Base-by-base conservation (phyloP, 768 basidiomycete species). In the Mycena indigotica region DNA sequence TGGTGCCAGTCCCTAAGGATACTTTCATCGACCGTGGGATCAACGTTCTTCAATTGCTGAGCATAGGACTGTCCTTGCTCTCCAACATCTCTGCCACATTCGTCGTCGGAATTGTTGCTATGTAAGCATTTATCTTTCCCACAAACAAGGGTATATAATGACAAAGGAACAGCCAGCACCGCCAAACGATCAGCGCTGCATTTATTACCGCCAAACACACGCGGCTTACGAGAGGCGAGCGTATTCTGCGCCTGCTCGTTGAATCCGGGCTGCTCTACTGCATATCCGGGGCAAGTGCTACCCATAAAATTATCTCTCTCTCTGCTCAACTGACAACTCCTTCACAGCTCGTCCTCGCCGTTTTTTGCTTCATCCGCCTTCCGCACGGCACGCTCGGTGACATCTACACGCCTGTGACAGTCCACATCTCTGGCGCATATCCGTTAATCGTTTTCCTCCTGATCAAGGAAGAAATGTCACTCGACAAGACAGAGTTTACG, bases 101-200 rank as follows among this genome's bases (percentile, higher is more conserved):
- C 5, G 52, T 57, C 10, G 60, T 61, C 21, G 55, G 40, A 17
- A 50, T 50, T n/a, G 57, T 56, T 16, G 56, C 60, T 25, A 45
- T 35, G 60, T 62, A 39, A 12, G 60, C 52, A 1, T 8, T n/a
- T n/a, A 10, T 38, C 35, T n/a, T 10, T n/a, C 35, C n/a, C 35
- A n/a, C n/a, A n/a, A n/a, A 10, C 12, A n/a, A 38, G 35, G 35
- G 12, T n/a, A 10, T 38, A 10, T 10, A 10, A 10, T n/a, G n/a
- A 38, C 35, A 10, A 38, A 38, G 35, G 35, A 10, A 38, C n/a
- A 38, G 35, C 35, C 35, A 38, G n/a, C 35, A 38, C n/a, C 35
- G 35, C 35, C 10, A 38, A n/a, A n/a, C n/a, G 10, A 10, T 38
- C 10, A 10, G 35, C n/a, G 12, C 10, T 10, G 35, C 35, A n/a